Conservation (phyloP, 768 basidiomycete species). For the Rhizopogon salebrosus region DNA sequence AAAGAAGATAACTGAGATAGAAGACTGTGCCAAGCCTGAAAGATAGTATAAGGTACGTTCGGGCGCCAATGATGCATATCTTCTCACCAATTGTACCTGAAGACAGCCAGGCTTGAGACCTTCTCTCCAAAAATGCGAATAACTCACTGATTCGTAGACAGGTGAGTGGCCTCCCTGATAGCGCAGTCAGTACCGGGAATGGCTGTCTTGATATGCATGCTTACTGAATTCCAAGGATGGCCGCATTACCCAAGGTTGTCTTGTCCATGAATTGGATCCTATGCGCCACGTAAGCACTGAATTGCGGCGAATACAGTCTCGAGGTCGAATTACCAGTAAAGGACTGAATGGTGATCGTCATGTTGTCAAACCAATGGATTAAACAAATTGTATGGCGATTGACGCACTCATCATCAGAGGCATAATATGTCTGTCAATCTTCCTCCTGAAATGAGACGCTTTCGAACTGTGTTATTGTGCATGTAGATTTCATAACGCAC, state of each 20-base stretch:
- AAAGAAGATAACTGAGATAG: slow-evolving; percentile 49
- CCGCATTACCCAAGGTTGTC: slow-evolving; percentile 55
- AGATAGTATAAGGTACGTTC: neutral
- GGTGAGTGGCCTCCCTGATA: slow-evolving; percentile 47
- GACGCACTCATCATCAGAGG: slow-evolving; percentile 60
- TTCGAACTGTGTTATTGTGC: neutral
- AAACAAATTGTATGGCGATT: neutral
- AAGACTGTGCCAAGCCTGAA: slow-evolving; percentile 53
- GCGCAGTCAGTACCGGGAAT: neutral
- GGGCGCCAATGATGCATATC: neutral
- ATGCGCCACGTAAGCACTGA: neutral
- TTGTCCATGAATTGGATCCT: slow-evolving; percentile 74
- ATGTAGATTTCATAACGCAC: slow-evolving; percentile 19
- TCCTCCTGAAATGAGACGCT: slow-evolving; percentile 27
- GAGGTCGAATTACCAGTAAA: slow-evolving; percentile 38
- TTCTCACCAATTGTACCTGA: slow-evolving; percentile 1
- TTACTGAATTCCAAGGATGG: slow-evolving; percentile 61
- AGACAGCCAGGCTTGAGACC: neutral
- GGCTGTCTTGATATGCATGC: slow-evolving; percentile 4
- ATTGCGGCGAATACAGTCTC: neutral
- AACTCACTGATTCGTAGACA: slow-evolving; percentile 56
- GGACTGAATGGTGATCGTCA: slow-evolving; percentile 24
- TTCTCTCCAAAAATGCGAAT: neutral
- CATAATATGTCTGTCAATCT: slow-evolving; percentile 58
- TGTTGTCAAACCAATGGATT: neutral